Evolutionary conservation across 1,284 basidiomycete genomes (phyloP).

Genomic region (Heterobasidion occidentale): DNA sequence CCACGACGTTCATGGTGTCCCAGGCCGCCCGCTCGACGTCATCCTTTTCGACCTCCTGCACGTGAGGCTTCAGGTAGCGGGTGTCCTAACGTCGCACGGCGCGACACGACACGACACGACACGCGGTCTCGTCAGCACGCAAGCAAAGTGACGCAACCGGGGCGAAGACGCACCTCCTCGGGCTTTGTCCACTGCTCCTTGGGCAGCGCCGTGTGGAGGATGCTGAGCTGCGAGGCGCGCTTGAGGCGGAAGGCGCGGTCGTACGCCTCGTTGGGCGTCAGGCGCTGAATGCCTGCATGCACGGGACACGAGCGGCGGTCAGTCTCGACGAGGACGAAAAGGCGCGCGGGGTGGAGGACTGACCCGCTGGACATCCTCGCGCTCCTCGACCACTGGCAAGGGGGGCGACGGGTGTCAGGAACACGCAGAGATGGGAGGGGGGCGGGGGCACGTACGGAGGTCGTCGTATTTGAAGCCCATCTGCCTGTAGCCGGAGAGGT

Average conservation of each 20-base stretch:
- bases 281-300: slow-evolving; percentile 68
- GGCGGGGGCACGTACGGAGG: slow-evolving; percentile 51
- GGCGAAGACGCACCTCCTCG: slow-evolving; percentile 59
- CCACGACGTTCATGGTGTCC: slow-evolving; percentile 69
- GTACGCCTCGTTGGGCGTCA: slow-evolving; percentile 76
- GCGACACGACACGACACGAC: neutral
- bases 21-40: slow-evolving; percentile 75
- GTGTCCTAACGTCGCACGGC: slow-evolving; percentile 57
- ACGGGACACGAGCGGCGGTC: neutral
- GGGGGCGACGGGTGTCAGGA: slow-evolving; percentile 7
- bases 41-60: slow-evolving; percentile 73
- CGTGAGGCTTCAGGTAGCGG: slow-evolving; percentile 84
- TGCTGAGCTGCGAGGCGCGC: slow-evolving; percentile 73
- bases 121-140: neutral
- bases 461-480: slow-evolving; percentile 95
- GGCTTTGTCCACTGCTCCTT: slow-evolving; percentile 81
- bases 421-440: slow-evolving; percentile 4
- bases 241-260: slow-evolving; percentile 92
- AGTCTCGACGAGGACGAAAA: neutral
- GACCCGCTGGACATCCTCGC: slow-evolving; percentile 80
- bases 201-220: slow-evolving; percentile 78
- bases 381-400: slow-evolving; percentile 77
- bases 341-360: slow-evolving; percentile 5
- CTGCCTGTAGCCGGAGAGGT: slow-evolving; percentile 79
- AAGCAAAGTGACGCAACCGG: neutral